Evolutionary conservation across 2,329 filamentous ascomycete genomes (phyloP).

Genomic region (Curvularia hawaiiensis): DNA sequence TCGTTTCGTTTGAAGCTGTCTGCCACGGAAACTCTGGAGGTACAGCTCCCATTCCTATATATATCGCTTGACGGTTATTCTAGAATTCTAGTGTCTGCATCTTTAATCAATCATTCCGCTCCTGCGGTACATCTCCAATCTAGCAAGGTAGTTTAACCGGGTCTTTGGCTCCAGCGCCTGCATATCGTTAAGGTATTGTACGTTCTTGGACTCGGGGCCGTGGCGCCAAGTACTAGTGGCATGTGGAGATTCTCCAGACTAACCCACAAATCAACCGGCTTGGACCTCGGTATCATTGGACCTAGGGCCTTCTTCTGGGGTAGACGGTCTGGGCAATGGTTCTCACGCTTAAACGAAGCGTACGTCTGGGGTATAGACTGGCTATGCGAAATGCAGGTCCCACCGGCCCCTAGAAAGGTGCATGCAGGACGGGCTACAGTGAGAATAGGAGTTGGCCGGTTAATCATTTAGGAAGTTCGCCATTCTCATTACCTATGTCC

Average conservation of each 20-base stretch:
- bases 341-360: conserved; percentile 17
- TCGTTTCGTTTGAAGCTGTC: conserved; percentile 6
- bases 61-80: conserved; percentile 29
- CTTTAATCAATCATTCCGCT: conserved; percentile 18
- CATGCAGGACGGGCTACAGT: not conserved
- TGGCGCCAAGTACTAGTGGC: conserved; percentile 8
- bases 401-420: conserved; percentile 7
- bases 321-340: conserved; percentile 15
- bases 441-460: conserved; percentile 2
- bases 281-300: conserved; percentile 23
- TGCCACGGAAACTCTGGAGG: conserved; percentile 9
- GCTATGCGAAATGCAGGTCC: conserved; percentile 26
- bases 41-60: conserved; percentile 3
- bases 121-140: conserved; percentile 14
- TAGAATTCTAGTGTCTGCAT: conserved; percentile 20
- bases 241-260: conserved; percentile 18
- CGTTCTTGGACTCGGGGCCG: conserved; percentile 5
- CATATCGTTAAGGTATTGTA: conserved; percentile 7
- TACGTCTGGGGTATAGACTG: conserved; percentile 16
- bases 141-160: conserved; percentile 24
- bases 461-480: conserved; percentile 8
- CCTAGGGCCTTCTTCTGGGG: conserved; percentile 14
- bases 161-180: conserved; percentile 18
- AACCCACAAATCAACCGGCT: conserved; percentile 33
- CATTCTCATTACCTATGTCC: not conserved